Evolutionary conservation across 495 filamentous ascomycete species (phyloP), one percentile per base, ranked within the genome.

Genomic region (Aspergillus diversus): DNA sequence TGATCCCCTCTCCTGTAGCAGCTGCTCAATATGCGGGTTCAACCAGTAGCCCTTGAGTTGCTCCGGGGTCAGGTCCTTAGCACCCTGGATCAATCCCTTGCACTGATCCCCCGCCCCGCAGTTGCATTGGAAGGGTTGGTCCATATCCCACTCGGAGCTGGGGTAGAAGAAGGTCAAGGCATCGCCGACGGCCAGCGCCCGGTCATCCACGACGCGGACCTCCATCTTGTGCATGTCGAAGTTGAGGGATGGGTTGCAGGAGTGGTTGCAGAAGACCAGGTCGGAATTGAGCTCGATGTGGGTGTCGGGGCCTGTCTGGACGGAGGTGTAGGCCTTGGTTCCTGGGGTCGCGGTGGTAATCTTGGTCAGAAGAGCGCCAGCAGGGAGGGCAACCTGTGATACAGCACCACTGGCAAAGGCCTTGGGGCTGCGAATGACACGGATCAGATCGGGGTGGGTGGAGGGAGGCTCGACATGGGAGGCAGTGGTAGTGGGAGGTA

Each of bases 251-350:
- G 89, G 90, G 33, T 79, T 80, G 77, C 90, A 92, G 0, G 83
- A 86, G 77, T 92, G 90, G 72, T 92, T 92, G 77, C 87, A 88
- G 76, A 84, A 92, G 54, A 92, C 83, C 57, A 92, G 72, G 68
- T 92, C 90, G 63, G 83, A 87, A 76, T 92, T 91, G 42, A 92
- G 80, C 70, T 91, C 85, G 71, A 92, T 80, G 75, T 92, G 89
- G 59, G 74, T 76, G 70, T 87, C 72, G 46, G 66, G 72, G 33
- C 84, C 83, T 34, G 83, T 84, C 70, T 92, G 90, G 17, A 92
- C 89, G 13, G 84, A 89, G 12, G 86, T 85, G 73, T 91, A 92
- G 27, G 89, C 88, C 12, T 87, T 82, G 53, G 80, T 83, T 13
- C 71, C 63, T 7, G 85, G 85, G 62, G 86, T 89, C 12, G 84